phyloP scores from a whole-genome alignment of 1,284 basidiomycete genomes.

The Stygiomarasmius scandens region DNA sequence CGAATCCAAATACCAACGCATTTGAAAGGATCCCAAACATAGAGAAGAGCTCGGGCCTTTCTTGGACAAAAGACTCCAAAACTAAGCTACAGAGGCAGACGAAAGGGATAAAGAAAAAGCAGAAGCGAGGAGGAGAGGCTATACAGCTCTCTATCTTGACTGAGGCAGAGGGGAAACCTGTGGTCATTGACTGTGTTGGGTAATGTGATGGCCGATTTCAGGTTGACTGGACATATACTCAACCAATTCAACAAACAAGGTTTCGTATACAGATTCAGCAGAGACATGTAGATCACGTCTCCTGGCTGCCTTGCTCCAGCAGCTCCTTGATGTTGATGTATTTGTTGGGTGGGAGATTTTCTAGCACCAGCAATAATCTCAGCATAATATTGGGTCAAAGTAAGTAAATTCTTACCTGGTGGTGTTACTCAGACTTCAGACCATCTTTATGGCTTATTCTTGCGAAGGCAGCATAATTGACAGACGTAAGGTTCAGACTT shows the following conservation, averaged over 20 bases:
- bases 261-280: slow-evolving; percentile 66
- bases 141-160: slow-evolving; percentile 60
- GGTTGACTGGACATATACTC: slow-evolving; percentile 53
- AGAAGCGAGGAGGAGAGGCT: no score
- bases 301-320: slow-evolving; percentile 74
- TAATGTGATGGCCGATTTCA: slow-evolving; percentile 27
- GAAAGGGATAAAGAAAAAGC: no score
- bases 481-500: slow-evolving; percentile 58
- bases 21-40: no score
- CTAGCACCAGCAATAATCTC: slow-evolving; percentile 34
- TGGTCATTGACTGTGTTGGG: not conserved
- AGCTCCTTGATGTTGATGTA: slow-evolving; percentile 74
- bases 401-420: slow-evolving; percentile 47
- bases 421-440: slow-evolving; percentile 75
- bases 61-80: no score
- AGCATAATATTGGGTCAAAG: slow-evolving; percentile 15
- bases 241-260: slow-evolving; percentile 74
- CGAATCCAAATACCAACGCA: no score
- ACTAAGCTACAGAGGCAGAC: no score
- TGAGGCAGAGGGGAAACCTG: slow-evolving; percentile 63
- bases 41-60: no score
- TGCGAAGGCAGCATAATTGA: slow-evolving; percentile 74
- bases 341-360: slow-evolving; percentile 42
- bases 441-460: slow-evolving; percentile 66
- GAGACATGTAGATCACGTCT: slow-evolving; percentile 67